Percentiles rank a stretch among this genome's conserved stretches.
Evolutionary conservation across 2,329 filamentous ascomycete species (phyloP).

Genomic region (Colletotrichum kahawae): DNA sequence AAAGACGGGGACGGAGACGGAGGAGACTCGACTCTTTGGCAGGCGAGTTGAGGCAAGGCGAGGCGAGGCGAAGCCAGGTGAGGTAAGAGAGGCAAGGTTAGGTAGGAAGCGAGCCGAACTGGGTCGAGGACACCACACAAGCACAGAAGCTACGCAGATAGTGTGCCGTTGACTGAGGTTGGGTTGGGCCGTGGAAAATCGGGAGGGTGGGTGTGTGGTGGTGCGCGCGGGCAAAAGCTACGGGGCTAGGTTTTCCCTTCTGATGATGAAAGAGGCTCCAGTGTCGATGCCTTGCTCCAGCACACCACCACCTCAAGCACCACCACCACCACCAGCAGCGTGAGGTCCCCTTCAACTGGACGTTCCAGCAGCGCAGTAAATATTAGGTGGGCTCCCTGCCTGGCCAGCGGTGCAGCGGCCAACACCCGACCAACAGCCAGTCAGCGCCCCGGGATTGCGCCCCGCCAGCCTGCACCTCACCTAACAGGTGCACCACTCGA

Average conservation of each 20-base stretch:
- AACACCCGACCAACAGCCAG: neutral
- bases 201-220: constrained; percentile 14
- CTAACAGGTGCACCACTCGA: neutral
- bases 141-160: neutral
- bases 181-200: constrained; percentile 14
- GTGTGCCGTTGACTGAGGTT: neutral
- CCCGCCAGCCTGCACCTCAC: neutral
- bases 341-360: neutral
- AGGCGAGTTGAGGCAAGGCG: neutral
- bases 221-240: neutral
- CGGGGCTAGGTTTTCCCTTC: constrained; percentile 13
- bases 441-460: neutral
- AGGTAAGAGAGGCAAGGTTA: neutral
- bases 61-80: neutral
- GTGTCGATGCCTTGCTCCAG: neutral
- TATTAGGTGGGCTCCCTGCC: neutral
- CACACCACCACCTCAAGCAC: neutral
- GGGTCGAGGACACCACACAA: neutral
- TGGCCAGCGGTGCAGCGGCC: neutral
- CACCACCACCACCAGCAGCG: neutral
- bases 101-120: neutral
- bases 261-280: constrained; percentile 26
- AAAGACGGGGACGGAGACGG: neutral
- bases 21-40: neutral
- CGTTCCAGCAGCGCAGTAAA: neutral